These are phyloP conservation scores for Skeletonema potamos DNA, from an alignment of 108 stramenopile species.

Conservation along the genomic window DNA sequence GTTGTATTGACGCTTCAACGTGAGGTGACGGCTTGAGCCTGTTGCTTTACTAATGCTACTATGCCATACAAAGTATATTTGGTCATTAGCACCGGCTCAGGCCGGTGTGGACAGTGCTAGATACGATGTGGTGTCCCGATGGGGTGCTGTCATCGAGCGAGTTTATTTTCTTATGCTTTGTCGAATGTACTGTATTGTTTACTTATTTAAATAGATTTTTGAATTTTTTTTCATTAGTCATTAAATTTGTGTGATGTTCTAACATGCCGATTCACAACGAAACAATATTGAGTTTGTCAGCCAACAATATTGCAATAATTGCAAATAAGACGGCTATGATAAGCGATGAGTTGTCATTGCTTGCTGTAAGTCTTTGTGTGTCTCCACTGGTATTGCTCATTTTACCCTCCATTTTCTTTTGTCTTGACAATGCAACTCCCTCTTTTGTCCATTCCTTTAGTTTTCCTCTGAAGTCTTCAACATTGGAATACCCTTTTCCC, in stretches of 20 bases:
- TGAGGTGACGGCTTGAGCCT: too few relatives aligned
- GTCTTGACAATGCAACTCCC: conserved; percentile 63
- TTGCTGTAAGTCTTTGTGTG: background rate
- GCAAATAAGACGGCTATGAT: conserved; percentile 53
- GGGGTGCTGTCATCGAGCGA: too few relatives aligned
- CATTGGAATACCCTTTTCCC: conserved; percentile 66
- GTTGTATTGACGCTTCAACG: too few relatives aligned
- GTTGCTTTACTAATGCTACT: too few relatives aligned
- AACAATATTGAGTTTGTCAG: conserved; percentile 54
- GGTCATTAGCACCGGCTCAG: too few relatives aligned
- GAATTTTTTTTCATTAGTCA: background rate
- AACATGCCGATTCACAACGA: conserved; percentile 23
- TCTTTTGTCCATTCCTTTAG: conserved; percentile 86
- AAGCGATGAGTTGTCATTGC: conserved; percentile 10
- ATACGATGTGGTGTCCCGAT: too few relatives aligned
- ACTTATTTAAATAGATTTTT: background rate
- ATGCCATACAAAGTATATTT: too few relatives aligned
- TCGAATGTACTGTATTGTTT: too few relatives aligned
- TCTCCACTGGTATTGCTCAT: background rate
- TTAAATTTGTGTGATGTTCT: too few relatives aligned
- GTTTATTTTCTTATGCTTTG: too few relatives aligned
- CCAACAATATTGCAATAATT: conserved; percentile 64
- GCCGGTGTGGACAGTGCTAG: too few relatives aligned
- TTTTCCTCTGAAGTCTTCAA: conserved; percentile 79
- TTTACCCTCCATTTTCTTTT: conserved; percentile 49